phyloP scores from a whole-genome alignment of 352 stramenopile species.

The Pythium oligandrum region DNA sequence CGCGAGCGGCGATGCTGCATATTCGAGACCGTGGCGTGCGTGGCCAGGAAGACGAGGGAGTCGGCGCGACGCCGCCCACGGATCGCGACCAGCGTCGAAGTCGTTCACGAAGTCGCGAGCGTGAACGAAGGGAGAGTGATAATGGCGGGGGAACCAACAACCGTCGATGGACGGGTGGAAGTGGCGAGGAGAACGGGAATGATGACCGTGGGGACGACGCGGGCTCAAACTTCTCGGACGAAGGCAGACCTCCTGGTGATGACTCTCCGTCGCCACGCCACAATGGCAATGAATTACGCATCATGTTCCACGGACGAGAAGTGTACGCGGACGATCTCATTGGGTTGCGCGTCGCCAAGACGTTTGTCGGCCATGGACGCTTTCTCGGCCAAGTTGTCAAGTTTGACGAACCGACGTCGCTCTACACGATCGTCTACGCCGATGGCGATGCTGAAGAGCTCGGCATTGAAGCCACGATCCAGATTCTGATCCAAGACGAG shows the following conservation, averaged over 20 bases:
- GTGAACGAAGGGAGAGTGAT: neutral
- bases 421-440: slow-evolving; percentile 83
- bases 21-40: slow-evolving; percentile 9
- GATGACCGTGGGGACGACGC: slow-evolving; percentile 14
- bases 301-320: slow-evolving; percentile 72
- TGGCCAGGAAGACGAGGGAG: no score
- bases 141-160: no score
- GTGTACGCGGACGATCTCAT: slow-evolving; percentile 75
- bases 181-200: slow-evolving; percentile 17
- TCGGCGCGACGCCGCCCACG: no score
- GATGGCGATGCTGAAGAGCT: slow-evolving; percentile 80
- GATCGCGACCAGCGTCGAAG: slow-evolving; percentile 6
- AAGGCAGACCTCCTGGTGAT: slow-evolving; percentile 6
- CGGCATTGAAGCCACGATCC: slow-evolving; percentile 67
- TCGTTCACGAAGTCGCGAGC: slow-evolving; percentile 27
- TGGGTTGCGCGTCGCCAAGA: slow-evolving; percentile 79
- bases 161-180: neutral
- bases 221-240: slow-evolving; percentile 10
- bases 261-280: slow-evolving; percentile 21
- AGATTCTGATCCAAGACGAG: slow-evolving; percentile 84
- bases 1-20: slow-evolving; percentile 34
- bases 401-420: slow-evolving; percentile 58
- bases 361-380: slow-evolving; percentile 68
- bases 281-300: slow-evolving; percentile 38
- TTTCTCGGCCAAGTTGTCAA: slow-evolving; percentile 86